Conservation (phyloP, 331 rosid genomes). For the Malus hybrid region DNA sequence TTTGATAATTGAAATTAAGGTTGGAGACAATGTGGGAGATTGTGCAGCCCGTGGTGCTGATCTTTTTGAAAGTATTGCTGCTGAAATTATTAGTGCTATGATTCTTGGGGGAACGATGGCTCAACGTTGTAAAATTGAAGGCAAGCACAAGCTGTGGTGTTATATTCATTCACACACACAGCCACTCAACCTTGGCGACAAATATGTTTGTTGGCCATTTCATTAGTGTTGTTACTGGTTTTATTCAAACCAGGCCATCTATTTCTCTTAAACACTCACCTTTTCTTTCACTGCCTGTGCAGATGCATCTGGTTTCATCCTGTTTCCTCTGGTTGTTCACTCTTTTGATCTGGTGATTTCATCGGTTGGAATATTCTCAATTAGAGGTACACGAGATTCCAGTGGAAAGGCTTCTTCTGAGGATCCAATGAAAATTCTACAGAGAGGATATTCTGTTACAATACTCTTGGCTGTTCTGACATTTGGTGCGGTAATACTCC, state of each 20-base stretch:
- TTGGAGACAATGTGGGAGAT: slow-evolving; percentile 98
- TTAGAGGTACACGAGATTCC: slow-evolving; percentile 80
- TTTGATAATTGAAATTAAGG: slow-evolving; percentile 40
- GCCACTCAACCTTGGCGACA: no score
- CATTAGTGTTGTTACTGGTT: not conserved
- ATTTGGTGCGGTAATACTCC: slow-evolving; percentile 74
- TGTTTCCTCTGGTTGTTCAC: slow-evolving; percentile 98
- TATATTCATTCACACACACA: slow-evolving; percentile 3
- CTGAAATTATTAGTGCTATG: slow-evolving; percentile 99
- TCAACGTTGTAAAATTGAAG: slow-evolving; percentile 83
- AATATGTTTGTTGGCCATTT: not conserved
- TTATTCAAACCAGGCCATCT: not conserved
- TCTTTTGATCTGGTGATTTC: slow-evolving; percentile 92
- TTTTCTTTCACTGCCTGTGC: slow-evolving; percentile 26
- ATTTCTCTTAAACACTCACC: slow-evolving; percentile 17
- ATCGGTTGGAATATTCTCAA: slow-evolving; percentile 82
- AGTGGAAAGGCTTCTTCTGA: slow-evolving; percentile 58
- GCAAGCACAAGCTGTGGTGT: slow-evolving; percentile 20
- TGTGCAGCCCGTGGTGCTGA: slow-evolving; percentile 99
- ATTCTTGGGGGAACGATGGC: slow-evolving; percentile 99
- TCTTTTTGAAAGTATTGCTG: slow-evolving; percentile 98
- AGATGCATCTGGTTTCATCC: slow-evolving; percentile 98
- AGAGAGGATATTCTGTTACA: slow-evolving; percentile 88
- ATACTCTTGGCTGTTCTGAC: slow-evolving; percentile 85
- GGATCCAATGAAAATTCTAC: slow-evolving; percentile 95